phyloP scores from a whole-genome alignment of 2,329 filamentous ascomycete genomes.

The Nemania bipapillata region DNA sequence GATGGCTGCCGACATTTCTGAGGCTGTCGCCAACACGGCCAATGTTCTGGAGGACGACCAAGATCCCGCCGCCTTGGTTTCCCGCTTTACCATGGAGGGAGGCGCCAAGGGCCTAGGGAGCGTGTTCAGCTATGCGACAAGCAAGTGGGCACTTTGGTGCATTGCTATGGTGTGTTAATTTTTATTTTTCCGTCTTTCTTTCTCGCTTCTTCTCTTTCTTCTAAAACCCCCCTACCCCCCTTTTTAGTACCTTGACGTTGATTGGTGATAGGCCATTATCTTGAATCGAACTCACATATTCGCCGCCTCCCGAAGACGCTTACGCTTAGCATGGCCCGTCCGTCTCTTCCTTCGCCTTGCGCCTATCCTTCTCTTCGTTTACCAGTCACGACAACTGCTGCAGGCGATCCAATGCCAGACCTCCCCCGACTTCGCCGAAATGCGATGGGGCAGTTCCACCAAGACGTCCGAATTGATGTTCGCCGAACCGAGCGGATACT shows the following conservation, averaged over 20 bases:
- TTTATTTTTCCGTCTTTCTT: background rate
- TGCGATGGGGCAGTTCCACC: conserved; percentile 75
- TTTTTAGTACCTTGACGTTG: conserved; percentile 28
- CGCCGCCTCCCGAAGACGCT: conserved; percentile 82
- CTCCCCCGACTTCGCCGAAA: conserved; percentile 73
- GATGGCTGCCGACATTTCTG: conserved; percentile 56
- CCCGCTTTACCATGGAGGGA: conserved; percentile 65
- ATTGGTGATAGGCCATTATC: conserved; percentile 71
- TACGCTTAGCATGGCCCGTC: conserved; percentile 78
- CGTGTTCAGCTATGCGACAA: conserved; percentile 89
- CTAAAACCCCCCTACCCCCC: background rate
- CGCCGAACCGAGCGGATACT: conserved; percentile 72
- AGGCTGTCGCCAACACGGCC: conserved; percentile 52
- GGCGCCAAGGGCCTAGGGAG: conserved; percentile 77
- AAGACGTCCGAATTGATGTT: conserved; percentile 76
- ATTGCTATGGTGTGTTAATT: conserved; percentile 72
- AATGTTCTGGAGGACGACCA: conserved; percentile 58
- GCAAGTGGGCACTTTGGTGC: conserved; percentile 90
- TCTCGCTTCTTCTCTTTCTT: background rate
- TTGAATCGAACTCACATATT: conserved; percentile 94
- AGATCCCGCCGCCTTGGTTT: conserved; percentile 56
- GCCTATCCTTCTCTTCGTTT: conserved; percentile 75
- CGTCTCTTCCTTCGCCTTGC: conserved; percentile 75
- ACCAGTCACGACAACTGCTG: conserved; percentile 76
- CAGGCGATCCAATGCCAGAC: conserved; percentile 94